Conservation (phyloP, 257 asterid genomes). For the Echites panduratus region DNA sequence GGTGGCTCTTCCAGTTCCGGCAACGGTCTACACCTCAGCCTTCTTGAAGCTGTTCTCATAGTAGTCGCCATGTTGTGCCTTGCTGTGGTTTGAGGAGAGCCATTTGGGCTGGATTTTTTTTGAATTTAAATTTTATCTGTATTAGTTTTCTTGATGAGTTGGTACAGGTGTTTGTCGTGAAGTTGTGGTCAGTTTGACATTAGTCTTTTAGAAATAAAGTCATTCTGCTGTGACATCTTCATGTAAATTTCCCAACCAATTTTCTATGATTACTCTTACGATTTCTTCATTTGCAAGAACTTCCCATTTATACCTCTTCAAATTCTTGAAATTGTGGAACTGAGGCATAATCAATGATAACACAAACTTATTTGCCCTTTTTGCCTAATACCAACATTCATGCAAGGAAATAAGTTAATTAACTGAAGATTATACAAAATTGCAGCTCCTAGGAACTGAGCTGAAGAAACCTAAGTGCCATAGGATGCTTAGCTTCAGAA, state of each 20-base stretch:
- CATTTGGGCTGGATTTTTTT: not conserved
- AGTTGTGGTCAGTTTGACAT: not conserved
- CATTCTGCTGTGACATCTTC: not conserved
- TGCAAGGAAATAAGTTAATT: not conserved
- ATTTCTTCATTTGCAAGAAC: not conserved
- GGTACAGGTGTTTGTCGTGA: not conserved
- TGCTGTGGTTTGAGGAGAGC: constrained; percentile 6
- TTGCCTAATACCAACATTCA: not conserved
- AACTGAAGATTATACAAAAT: not conserved
- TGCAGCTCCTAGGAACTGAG: constrained; percentile 38
- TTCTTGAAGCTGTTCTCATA: not conserved
- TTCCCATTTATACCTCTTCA: too few species aligned
- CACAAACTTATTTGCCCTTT: not conserved
- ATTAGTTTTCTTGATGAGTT: constrained; percentile 2
- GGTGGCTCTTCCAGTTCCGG: not conserved
- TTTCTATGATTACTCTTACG: not conserved
- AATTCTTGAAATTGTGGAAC: not conserved
- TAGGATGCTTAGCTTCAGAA: constrained; percentile 68
- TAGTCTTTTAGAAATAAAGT: not conserved
- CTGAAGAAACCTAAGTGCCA: constrained; percentile 63
- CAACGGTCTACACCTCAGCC: constrained; percentile 1
- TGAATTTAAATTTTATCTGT: not conserved
- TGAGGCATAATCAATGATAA: not conserved
- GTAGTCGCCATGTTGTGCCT: constrained; percentile 10
- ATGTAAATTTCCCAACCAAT: not conserved